A percentile compares a stretch with the other conserved stretches of the same genome.
These are phyloP conservation scores for Zygnema cylindricum DNA, from an alignment of 139 green algal species.

Conservation along the genomic window DNA sequence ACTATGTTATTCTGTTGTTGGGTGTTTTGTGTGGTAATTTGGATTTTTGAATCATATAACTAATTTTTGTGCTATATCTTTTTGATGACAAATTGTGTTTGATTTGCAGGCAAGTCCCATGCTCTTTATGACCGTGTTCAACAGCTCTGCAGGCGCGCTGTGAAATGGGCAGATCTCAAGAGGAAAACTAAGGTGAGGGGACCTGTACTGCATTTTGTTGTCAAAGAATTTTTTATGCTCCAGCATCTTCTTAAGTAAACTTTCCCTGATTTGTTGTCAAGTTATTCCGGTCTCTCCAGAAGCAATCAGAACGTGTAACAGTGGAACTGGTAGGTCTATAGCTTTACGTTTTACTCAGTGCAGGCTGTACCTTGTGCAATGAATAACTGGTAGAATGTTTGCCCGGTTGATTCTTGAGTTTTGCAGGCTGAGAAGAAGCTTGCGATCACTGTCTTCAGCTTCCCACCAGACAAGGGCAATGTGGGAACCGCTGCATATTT, in stretches of 20 bases:
- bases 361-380: too few species aligned
- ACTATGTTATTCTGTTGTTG: background rate
- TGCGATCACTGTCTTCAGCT: slow-evolving; percentile 97
- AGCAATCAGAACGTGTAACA: background rate
- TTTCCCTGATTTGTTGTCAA: too few species aligned
- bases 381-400: too few species aligned
- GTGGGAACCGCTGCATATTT: slow-evolving; percentile 98
- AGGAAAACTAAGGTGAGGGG: slow-evolving; percentile 79
- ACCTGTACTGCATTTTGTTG: background rate
- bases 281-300: too few species aligned
- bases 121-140: slow-evolving; percentile 94
- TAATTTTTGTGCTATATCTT: background rate
- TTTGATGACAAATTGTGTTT: background rate
- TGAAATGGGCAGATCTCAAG: slow-evolving; percentile 94
- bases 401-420: too few species aligned
- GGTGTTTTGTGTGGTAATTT: background rate
- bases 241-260: too few species aligned
- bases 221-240: background rate
- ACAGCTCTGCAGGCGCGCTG: slow-evolving; percentile 81
- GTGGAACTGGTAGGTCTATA: too few species aligned
- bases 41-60: background rate
- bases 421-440: slow-evolving; percentile 92
- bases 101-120: slow-evolving; percentile 89
- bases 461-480: slow-evolving; percentile 99
- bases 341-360: too few species aligned